phyloP scores from a whole-genome alignment of 495 filamentous ascomycete genomes.

The Aspergillus cristatus region DNA sequence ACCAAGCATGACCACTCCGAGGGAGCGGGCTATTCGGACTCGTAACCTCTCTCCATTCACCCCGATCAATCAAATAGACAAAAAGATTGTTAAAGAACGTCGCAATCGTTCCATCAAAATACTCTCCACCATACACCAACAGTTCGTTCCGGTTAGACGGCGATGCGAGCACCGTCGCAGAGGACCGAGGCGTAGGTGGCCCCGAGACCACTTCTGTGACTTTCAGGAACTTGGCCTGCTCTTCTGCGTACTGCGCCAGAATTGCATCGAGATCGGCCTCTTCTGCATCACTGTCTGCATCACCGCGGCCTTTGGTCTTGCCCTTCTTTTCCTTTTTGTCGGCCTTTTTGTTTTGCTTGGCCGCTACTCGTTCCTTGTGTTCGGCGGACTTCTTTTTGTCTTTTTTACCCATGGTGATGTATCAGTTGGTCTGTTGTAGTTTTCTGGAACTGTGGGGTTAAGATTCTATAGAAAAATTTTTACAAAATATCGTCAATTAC shows the following conservation, averaged over 20 bases:
- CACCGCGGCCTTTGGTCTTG: conserved; percentile 43
- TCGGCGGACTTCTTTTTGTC: conserved; percentile 47
- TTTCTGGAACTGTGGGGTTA: too few relatives aligned
- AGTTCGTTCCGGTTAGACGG: conserved; percentile 81
- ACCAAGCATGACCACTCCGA: conserved; percentile 87
- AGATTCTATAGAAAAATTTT: background rate
- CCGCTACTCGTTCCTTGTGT: conserved; percentile 45
- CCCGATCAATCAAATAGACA: conserved; percentile 76
- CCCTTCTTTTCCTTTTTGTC: conserved; percentile 67
- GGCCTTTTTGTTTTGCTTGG: conserved; percentile 52
- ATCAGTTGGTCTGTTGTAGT: too few relatives aligned
- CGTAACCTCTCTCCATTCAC: conserved; percentile 82
- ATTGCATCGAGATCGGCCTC: conserved; percentile 95
- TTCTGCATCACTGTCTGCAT: conserved; percentile 72
- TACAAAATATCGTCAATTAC: conserved; percentile 1
- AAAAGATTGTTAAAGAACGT: conserved; percentile 67
- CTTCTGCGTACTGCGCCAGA: conserved; percentile 73
- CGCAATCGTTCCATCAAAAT: conserved; percentile 54
- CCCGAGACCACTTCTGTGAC: conserved; percentile 72
- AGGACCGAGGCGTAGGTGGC: conserved; percentile 70
- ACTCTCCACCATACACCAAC: conserved; percentile 83
- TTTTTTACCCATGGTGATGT: conserved; percentile 39
- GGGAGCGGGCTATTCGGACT: conserved; percentile 88
- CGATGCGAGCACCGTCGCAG: conserved; percentile 70
- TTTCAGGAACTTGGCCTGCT: conserved; percentile 89